Conservation (phyloP, 2,329 filamentous ascomycete species). For the Botrytis fabae region DNA sequence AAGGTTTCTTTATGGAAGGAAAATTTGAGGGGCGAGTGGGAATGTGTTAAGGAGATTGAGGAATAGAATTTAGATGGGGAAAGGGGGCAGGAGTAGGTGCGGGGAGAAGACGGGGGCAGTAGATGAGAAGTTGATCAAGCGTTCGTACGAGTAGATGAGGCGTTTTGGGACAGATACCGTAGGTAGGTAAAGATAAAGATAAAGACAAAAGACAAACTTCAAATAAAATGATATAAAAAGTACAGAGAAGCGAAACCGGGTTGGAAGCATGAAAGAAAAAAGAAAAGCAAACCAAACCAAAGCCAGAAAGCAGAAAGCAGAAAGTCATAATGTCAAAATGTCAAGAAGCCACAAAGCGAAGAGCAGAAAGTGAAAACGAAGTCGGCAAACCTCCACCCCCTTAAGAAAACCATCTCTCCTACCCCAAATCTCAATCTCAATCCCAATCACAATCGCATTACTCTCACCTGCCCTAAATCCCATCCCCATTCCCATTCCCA, state of each 20-base stretch:
- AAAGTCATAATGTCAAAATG: too few relatives aligned
- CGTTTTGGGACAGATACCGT: conserved; percentile 6
- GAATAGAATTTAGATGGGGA: conserved; percentile 55
- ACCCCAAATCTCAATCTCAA: too few relatives aligned
- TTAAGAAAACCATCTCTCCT: too few relatives aligned
- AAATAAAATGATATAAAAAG: neutral
- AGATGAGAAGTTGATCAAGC: neutral
- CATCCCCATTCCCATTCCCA: too few relatives aligned
- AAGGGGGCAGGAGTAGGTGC: neutral
- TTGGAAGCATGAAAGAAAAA: neutral
- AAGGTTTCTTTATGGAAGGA: conserved; percentile 98
- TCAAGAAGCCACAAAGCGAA: too few relatives aligned
- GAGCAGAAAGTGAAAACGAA: too few relatives aligned
- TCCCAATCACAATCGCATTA: neutral
- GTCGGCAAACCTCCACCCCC: too few relatives aligned
- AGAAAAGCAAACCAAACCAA: neutral
- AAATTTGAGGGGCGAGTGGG: conserved; percentile 94
- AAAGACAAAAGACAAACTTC: neutral
- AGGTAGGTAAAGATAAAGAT: conserved; percentile 5
- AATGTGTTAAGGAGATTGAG: conserved; percentile 94
- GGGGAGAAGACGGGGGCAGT: too few relatives aligned
- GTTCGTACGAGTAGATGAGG: conserved; percentile 10
- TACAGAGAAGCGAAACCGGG: neutral
- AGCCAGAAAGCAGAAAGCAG: neutral
- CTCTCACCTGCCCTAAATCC: neutral